Evolutionary conservation across 1,284 basidiomycete genomes (phyloP).

Genomic region (Tylopilus orsonianus): DNA sequence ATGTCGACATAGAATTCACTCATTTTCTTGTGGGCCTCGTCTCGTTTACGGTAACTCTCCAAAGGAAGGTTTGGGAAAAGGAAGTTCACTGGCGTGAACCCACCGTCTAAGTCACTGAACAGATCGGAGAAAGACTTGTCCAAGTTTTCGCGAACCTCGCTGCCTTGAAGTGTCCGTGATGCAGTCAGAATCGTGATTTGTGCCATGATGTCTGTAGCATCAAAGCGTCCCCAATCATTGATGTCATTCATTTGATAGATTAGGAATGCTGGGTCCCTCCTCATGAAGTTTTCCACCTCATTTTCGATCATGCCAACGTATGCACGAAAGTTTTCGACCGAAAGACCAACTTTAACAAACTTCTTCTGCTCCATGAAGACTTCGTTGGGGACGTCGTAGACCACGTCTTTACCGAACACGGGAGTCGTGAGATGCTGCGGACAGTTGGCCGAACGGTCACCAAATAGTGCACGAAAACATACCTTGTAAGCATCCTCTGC

Average conservation of each 20-base stretch:
- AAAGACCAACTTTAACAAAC: constrained; percentile 94
- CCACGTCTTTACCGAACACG: constrained; percentile 96
- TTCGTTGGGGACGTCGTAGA: constrained; percentile 97
- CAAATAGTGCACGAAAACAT: constrained; percentile 23
- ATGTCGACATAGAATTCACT: constrained; percentile 92
- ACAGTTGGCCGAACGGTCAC: constrained; percentile 7
- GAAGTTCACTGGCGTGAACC: constrained; percentile 92
- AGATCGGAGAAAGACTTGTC: constrained; percentile 86
- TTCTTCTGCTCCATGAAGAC: constrained; percentile 99
- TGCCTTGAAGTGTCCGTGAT: constrained; percentile 89
- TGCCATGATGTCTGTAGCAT: constrained; percentile 74
- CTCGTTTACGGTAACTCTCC: constrained; percentile 84
- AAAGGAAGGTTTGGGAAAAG: constrained; percentile 93
- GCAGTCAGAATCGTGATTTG: constrained; percentile 97
- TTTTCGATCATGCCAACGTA: constrained; percentile 92
- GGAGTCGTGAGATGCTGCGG: constrained; percentile 83
- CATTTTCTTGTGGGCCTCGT: constrained; percentile 92
- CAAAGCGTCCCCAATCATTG: constrained; percentile 73
- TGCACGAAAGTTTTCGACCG: constrained; percentile 86
- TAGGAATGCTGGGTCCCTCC: constrained; percentile 59
- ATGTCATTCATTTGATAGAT: constrained; percentile 60
- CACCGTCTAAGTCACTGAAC: constrained; percentile 91
- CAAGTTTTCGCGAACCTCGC: constrained; percentile 79
- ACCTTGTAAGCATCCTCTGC: constrained; percentile 98
- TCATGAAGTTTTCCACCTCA: constrained; percentile 77